These are phyloP conservation scores for Syncephalastrum monosporum DNA, from an alignment of 371 early-diverging fungal genomes.

Conservation along the genomic window DNA sequence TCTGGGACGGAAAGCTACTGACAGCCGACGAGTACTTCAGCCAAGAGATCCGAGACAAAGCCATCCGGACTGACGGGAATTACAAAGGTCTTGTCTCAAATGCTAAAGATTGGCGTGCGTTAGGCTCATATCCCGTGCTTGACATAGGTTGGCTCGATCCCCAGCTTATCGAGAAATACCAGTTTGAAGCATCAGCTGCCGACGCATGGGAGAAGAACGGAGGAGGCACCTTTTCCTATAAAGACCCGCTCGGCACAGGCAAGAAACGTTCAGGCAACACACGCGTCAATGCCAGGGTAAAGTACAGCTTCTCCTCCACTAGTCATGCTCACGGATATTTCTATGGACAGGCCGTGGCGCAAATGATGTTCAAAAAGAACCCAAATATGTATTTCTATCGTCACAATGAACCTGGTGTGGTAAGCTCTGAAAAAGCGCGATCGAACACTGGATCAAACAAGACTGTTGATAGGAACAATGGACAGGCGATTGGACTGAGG, in stretches of 20 bases:
- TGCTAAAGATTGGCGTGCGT: neutral
- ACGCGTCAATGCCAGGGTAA: constrained; percentile 36
- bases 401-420: constrained; percentile 70
- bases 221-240: constrained; percentile 70
- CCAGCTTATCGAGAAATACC: constrained; percentile 55
- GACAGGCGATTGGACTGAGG: constrained; percentile 72
- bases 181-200: constrained; percentile 54
- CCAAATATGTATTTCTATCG: constrained; percentile 77
- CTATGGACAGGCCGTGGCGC: constrained; percentile 42
- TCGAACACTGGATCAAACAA: neutral
- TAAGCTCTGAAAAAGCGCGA: constrained; percentile 18
- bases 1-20: constrained; percentile 43
- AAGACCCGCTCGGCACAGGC: constrained; percentile 56
- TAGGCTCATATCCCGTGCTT: neutral
- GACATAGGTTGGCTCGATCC: constrained; percentile 59
- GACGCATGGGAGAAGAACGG: constrained; percentile 78
- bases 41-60: constrained; percentile 40
- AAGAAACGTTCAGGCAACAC: constrained; percentile 24
- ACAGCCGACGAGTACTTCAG: constrained; percentile 61
- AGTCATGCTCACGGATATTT: constrained; percentile 5
- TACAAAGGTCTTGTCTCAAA: constrained; percentile 28
- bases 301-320: constrained; percentile 7
- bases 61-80: constrained; percentile 61
- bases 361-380: constrained; percentile 69
- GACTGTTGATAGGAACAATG: constrained; percentile 56